Evolutionary conservation across 208 protist species (phyloP), one percentile per base, ranked within the genome.

Genomic region (Balamuthia mandrillaris): DNA sequence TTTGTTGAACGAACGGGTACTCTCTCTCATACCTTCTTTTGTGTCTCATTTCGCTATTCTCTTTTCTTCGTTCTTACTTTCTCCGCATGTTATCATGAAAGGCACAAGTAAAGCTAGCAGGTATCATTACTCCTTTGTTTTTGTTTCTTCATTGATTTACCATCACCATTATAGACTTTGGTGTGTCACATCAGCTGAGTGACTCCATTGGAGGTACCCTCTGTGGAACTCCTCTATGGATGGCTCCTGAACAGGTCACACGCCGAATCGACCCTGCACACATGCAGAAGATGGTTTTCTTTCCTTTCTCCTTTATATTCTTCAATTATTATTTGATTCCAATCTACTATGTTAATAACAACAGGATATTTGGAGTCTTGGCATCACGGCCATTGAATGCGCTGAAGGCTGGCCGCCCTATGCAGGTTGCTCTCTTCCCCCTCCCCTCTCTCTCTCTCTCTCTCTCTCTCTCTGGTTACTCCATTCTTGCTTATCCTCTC

Each of bases 301-400:
- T 1, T 9, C 2, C 18, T 2, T 58, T 0, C 49, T 3, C 27
- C 1, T 58, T 31, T 27, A 63, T 86, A 90, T 81, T 87, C 89
- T 37, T 88, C 89, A 21, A 88, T 90, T 31, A 61, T 92, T 0
- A 92, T 92, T n/a, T n/a, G n/a, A n/a, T 49, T 49, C 81, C n/a
- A 77, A 81, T 4, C 37, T 63, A 44, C 49, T 52, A 29, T 90
- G 87, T 27, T 83, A 91, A 61, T 49, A 61, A 18, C 31, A 37
- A 3, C 65, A 78, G 72, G 72, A 81, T 29, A 81, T 81, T 5
- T 81, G 72, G 72, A 81, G 72, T 39, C 42, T 81, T 42, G 72
- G 72, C 10, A 81, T 81, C 52, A 81, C 72, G 10, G 72, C 72
- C 27, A 81, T 81, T 27, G 72, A 81, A 39, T 81, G 72, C 24